A percentile compares a stretch with the other conserved stretches of the same genome.
Conservation (phyloP, 2,329 filamentous ascomycete genomes). For the Chrysosporium queenslandicum region DNA sequence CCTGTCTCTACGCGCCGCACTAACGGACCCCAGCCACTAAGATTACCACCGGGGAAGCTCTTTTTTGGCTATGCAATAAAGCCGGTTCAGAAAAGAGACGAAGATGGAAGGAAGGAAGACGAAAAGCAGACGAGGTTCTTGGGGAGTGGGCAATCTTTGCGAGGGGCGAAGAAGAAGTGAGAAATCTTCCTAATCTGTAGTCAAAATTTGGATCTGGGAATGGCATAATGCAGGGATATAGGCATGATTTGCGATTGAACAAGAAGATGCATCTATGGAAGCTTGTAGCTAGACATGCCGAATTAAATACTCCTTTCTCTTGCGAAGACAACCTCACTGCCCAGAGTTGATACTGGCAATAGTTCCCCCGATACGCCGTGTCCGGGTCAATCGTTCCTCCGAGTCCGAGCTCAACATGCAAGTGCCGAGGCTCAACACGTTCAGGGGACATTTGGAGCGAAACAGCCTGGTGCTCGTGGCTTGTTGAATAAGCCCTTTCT, state of each 20-base stretch:
- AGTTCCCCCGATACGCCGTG: background rate
- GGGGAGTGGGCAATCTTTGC: conserved; percentile 73
- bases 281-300: too few relatives aligned
- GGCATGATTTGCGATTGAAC: background rate
- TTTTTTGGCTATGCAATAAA: conserved; percentile 96
- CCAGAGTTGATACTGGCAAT: too few relatives aligned
- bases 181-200: background rate
- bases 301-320: too few relatives aligned
- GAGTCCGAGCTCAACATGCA: background rate
- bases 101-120: conserved; percentile 52
- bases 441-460: background rate
- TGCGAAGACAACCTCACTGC: too few relatives aligned
- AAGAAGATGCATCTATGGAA: too few relatives aligned
- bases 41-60: conserved; percentile 76
- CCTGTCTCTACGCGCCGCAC: conserved; percentile 42
- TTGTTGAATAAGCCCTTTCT: too few relatives aligned
- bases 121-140: conserved; percentile 60
- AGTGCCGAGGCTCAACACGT: background rate
- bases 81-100: conserved; percentile 68
- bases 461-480: too few relatives aligned
- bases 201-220: background rate
- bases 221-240: background rate
- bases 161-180: conserved; percentile 55
- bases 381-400: background rate
- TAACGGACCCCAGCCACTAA: conserved; percentile 76